Evolutionary conservation across 257 asterid genomes (phyloP).

Genomic region (Galeopsis tetrahit): DNA sequence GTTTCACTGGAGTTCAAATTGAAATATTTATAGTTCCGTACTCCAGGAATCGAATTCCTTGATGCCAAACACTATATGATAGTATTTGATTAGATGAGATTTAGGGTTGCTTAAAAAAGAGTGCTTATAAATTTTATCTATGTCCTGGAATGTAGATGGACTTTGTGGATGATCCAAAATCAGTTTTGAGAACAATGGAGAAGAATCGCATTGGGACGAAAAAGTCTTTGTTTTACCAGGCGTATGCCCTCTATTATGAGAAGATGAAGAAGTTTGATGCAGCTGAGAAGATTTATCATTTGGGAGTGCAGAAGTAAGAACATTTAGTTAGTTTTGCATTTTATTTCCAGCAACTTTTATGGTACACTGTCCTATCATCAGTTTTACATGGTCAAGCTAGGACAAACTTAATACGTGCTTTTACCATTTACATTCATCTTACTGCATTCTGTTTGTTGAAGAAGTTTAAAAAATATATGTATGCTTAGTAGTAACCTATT

Average conservation of each 20-base stretch:
- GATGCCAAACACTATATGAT: background rate
- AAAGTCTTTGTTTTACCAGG: conserved; percentile 81
- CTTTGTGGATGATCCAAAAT: conserved; percentile 84
- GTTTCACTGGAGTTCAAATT: background rate
- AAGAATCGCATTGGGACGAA: conserved; percentile 66
- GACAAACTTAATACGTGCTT: background rate
- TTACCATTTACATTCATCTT: background rate
- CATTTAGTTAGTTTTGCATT: conserved; percentile 11
- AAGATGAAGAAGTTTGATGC: conserved; percentile 81
- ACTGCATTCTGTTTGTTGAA: background rate
- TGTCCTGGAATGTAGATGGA: conserved; percentile 61
- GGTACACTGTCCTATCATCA: background rate
- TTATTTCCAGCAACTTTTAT: background rate
- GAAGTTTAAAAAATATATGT: background rate
- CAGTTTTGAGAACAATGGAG: conserved; percentile 75
- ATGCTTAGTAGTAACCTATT: background rate
- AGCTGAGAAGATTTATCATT: conserved; percentile 81
- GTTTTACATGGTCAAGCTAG: conserved; percentile 4
- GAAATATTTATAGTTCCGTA: background rate
- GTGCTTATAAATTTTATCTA: background rate
- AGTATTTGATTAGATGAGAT: conserved; percentile 15
- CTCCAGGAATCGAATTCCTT: conserved; percentile 13
- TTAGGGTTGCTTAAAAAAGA: background rate
- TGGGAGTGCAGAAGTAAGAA: conserved; percentile 86
- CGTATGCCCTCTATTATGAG: conserved; percentile 90